A percentile compares a stretch with the other conserved stretches of the same genome.
These are phyloP conservation scores for Cardamine occulta DNA, from an alignment of 345 rosid genomes.

Conservation along the genomic window DNA sequence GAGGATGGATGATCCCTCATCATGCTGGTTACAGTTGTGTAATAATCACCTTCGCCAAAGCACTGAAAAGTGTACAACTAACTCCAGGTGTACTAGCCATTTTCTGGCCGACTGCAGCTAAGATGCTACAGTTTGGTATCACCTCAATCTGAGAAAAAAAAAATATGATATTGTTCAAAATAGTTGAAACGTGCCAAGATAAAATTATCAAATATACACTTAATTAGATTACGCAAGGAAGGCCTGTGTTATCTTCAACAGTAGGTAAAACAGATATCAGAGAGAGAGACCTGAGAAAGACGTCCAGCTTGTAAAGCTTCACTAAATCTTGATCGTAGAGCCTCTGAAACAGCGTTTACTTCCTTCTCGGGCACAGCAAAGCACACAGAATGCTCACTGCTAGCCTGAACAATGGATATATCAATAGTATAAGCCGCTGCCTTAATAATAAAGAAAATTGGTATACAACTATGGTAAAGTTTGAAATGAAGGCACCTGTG, in stretches of 20 bases:
- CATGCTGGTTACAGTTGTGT: slow-evolving; percentile 4
- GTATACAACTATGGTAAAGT: neutral
- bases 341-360: slow-evolving; percentile 89
- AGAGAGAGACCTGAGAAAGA: slow-evolving; percentile 78
- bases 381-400: slow-evolving; percentile 98
- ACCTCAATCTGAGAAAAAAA: slow-evolving; percentile 64
- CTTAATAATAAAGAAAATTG: slow-evolving; percentile 8
- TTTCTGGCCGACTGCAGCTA: slow-evolving; percentile 97
- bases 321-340: slow-evolving; percentile 76
- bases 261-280: slow-evolving; percentile 16
- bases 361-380: slow-evolving; percentile 99
- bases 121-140: slow-evolving; percentile 88
- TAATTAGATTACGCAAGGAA: slow-evolving; percentile 2
- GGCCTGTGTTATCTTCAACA: neutral
- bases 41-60: slow-evolving; percentile 79
- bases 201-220: neutral
- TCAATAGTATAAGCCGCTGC: slow-evolving; percentile 37
- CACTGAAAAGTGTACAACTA: slow-evolving; percentile 95
- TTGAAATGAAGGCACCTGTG: slow-evolving; percentile 58
- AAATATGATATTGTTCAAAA: slow-evolving; percentile 23
- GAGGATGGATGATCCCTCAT: slow-evolving; percentile 2
- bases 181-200: neutral
- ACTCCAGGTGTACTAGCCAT: slow-evolving; percentile 99
- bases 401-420: slow-evolving; percentile 62
- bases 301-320: slow-evolving; percentile 96